phyloP scores from a whole-genome alignment of 805 yeast genomes.

The Kodamaea kakaduensis region DNA sequence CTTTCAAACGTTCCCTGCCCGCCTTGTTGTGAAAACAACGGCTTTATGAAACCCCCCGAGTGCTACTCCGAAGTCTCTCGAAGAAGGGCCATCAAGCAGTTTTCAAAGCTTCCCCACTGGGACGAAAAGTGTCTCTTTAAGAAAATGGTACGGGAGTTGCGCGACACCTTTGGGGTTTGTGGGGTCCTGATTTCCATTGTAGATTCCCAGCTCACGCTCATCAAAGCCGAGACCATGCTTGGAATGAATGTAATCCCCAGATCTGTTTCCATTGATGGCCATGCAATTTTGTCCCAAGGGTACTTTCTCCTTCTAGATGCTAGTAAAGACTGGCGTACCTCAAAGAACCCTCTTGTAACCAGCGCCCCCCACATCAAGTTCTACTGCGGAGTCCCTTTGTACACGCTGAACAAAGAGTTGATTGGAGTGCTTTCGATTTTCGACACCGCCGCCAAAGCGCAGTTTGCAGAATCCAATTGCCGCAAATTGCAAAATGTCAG shows the following conservation, averaged over 20 bases:
- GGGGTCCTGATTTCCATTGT: conserved; percentile 62
- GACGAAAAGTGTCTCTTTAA: conserved; percentile 33
- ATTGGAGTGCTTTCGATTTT: conserved; percentile 61
- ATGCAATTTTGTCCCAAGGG: conserved; percentile 57
- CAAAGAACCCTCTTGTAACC: conserved; percentile 57
- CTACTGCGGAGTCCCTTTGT: conserved; percentile 63
- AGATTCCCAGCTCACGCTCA: conserved; percentile 42
- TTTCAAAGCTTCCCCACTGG: conserved; percentile 48
- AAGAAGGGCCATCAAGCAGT: conserved; percentile 39
- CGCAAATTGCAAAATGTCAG: conserved; percentile 35
- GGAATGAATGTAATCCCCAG: conserved; percentile 51
- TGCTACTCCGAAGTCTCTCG: conserved; percentile 48
- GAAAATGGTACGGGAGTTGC: conserved; percentile 32
- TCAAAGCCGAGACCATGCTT: conserved; percentile 48
- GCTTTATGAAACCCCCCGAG: conserved; percentile 58
- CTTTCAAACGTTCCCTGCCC: conserved; percentile 56
- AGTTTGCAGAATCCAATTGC: conserved; percentile 33
- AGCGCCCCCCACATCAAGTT: conserved; percentile 57
- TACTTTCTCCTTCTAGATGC: conserved; percentile 58
- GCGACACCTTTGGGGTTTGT: conserved; percentile 39
- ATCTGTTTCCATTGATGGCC: conserved; percentile 60
- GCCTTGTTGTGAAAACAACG: conserved; percentile 40
- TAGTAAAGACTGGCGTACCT: conserved; percentile 65
- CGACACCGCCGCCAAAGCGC: conserved; percentile 42
- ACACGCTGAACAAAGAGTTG: conserved; percentile 32